phyloP scores from a whole-genome alignment of 2,329 filamentous ascomycete genomes.

The Huntiella decipiens region DNA sequence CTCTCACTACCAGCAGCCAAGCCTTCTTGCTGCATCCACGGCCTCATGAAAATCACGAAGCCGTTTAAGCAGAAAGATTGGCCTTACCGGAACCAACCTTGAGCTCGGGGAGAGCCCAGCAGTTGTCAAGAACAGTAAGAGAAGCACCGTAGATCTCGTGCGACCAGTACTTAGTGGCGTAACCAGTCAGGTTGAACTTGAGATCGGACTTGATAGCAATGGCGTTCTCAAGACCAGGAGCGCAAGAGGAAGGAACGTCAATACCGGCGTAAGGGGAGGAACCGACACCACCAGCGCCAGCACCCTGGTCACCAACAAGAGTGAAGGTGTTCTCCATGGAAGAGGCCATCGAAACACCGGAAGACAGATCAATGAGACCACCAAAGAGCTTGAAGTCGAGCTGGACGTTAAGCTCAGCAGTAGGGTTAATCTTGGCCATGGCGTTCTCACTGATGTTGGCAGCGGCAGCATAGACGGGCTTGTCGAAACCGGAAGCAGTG shows the following conservation, averaged over 20 bases:
- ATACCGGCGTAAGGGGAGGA: background rate
- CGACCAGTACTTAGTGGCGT: conserved; percentile 3
- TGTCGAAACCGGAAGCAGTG: conserved; percentile 18
- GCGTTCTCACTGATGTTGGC: conserved; percentile 19
- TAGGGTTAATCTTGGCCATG: conserved; percentile 18
- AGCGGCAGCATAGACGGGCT: conserved; percentile 19
- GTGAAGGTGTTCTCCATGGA: conserved; percentile 21
- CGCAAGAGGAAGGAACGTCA: background rate
- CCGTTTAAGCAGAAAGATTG: background rate
- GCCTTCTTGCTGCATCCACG: background rate
- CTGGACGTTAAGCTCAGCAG: conserved; percentile 21
- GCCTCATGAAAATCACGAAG: background rate
- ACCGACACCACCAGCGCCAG: background rate
- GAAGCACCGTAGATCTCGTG: background rate
- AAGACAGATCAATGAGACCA: conserved; percentile 19
- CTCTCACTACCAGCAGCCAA: background rate
- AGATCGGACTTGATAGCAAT: conserved; percentile 5
- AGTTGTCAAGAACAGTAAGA: conserved; percentile 1
- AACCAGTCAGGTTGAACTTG: background rate
- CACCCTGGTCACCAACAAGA: conserved; percentile 1
- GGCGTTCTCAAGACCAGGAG: conserved; percentile 1
- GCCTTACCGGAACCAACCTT: background rate
- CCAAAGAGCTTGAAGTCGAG: conserved; percentile 20
- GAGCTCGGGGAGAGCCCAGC: conserved; percentile 1
- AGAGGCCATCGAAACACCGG: conserved; percentile 21